Base-by-base conservation (phyloP, 1,284 basidiomycete genomes). In the Naganishia cerealis region DNA sequence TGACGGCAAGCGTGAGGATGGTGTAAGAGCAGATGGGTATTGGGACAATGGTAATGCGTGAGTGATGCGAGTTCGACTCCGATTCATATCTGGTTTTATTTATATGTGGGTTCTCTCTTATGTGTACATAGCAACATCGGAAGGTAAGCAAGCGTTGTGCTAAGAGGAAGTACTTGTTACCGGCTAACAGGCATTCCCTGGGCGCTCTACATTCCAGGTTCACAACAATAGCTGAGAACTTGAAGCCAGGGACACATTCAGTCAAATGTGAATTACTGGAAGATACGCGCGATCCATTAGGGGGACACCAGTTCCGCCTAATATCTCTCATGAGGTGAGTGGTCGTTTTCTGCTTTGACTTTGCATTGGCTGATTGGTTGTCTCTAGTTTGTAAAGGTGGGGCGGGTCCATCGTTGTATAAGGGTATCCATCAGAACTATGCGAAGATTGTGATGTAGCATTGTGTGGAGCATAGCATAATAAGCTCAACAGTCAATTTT, bases 21-120 rank as follows among this genome's bases (percentile, higher is more conserved):
- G 67, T 4, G 75, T 75, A 3, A 71, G 69, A 48, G 70, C 77
- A 0, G 73, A 72, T 18, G 78, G 78, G 2, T 79, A 70, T 57
- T 80, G 78, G 78, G 74, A 76, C 40, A 75, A 76, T 57, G 76
- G 72, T n/a, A 62, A 74, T 67, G 71, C 66, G 77, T 77, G 67
- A 72, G 75, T 75, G 15, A 0, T 8, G 26, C 9, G 10, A 21
- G 21, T 46, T 21, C 48, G 18, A 46, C n/a, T 46, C 36, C 21
- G 29, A 46, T 26, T 8, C 1, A 2, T n/a, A 8, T 40, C 15
- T 36, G 15, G 24, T 6, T 18, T 18, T 7, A 13, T 18, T 40
- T 18, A 29, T n/a, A 50, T 46, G 29, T 24, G 33, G 1, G 7
- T 7, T 40, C n/a, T 62, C 33, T n/a, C 13, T 16, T 26, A 40